These are phyloP conservation scores for Diaporthe aspalathi DNA, from an alignment of 2,329 filamentous ascomycete genomes.

Conservation along the genomic window DNA sequence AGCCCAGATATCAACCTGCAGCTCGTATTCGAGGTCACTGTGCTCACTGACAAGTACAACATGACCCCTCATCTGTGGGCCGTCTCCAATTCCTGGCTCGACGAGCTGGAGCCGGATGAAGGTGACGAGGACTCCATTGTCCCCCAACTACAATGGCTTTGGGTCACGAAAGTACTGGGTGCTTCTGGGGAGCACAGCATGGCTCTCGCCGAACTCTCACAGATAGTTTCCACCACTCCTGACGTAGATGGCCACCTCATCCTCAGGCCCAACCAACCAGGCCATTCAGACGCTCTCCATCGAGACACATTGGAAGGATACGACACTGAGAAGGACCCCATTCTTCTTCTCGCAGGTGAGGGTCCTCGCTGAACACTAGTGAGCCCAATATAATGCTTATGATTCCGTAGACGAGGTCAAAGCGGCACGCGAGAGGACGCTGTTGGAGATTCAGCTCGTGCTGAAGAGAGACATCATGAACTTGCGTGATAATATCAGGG, in stretches of 20 bases:
- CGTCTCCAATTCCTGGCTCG: not conserved
- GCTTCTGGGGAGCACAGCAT: not conserved
- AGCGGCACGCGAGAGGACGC: not conserved
- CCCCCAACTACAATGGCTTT: not conserved
- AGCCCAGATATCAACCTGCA: not conserved
- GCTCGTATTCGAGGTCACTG: constrained; percentile 43
- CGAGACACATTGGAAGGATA: not conserved
- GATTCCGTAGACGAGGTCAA: not conserved
- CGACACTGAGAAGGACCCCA: not conserved
- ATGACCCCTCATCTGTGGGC: constrained; percentile 36
- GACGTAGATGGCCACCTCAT: not conserved
- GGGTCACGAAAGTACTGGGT: not conserved
- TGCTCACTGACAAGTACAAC: constrained; percentile 49
- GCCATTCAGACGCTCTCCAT: not conserved
- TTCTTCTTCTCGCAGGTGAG: not conserved
- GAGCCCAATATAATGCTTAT: not conserved
- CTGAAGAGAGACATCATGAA: not conserved
- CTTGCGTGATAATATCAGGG: not conserved
- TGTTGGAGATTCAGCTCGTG: accelerated
- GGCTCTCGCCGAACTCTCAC: not conserved
- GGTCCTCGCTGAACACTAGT: accelerated
- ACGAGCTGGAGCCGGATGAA: not conserved
- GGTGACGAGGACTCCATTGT: not conserved
- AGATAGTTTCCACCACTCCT: not conserved
- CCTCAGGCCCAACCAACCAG: not conserved